phyloP scores from a whole-genome alignment of 371 early-diverging fungal genomes.

The Blastocladiella emersonii region DNA sequence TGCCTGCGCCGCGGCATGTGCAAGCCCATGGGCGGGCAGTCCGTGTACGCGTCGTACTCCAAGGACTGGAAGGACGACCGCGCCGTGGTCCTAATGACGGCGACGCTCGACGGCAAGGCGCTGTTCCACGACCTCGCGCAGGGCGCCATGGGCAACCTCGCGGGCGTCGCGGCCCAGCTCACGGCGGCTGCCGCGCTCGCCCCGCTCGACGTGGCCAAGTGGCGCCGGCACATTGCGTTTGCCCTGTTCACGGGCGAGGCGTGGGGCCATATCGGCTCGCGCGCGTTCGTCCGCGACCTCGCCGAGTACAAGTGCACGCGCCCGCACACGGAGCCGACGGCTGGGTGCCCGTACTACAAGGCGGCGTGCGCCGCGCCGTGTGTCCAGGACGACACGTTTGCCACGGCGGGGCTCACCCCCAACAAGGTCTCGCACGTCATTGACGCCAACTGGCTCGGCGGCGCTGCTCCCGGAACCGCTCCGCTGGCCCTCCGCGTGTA shows the following conservation, averaged over 20 bases:
- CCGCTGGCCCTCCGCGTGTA: not conserved
- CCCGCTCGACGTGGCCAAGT: not conserved
- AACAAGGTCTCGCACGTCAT: not conserved
- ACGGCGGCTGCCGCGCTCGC: not conserved
- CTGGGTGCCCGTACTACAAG: not conserved
- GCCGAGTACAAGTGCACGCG: not conserved
- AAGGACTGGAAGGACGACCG: too few relatives aligned
- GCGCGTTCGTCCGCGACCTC: not conserved
- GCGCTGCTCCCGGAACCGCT: not conserved
- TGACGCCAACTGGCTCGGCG: not conserved
- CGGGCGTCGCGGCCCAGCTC: not conserved
- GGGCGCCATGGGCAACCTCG: not conserved
- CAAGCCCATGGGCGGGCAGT: not conserved
- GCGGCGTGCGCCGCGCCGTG: not conserved
- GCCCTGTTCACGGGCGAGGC: not conserved
- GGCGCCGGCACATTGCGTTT: not conserved
- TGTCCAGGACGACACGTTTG: not conserved
- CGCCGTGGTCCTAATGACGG: not conserved
- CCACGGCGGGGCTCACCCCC: not conserved
- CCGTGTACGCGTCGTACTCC: not conserved
- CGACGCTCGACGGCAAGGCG: not conserved
- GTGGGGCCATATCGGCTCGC: not conserved
- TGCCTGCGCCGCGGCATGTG: not conserved
- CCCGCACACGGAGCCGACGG: not conserved
- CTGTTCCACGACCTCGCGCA: not conserved